Conservation (phyloP, 2,329 filamentous ascomycete species). For the Hymenoscyphus fructigenus region DNA sequence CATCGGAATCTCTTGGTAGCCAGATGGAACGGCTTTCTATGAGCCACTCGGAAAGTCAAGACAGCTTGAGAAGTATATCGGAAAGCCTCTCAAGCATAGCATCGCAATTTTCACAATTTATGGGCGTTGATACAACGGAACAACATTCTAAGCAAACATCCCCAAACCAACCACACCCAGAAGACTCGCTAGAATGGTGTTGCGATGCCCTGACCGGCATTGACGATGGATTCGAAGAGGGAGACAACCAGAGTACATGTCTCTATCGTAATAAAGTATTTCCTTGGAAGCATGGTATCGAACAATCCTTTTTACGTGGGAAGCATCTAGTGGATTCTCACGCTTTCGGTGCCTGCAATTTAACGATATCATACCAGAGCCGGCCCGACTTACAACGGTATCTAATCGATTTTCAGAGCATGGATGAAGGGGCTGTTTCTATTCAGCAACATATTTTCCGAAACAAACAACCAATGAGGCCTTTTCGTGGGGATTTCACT, state of each 20-base stretch:
- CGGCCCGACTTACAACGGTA: not conserved
- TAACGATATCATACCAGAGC: not conserved
- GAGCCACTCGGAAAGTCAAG: not conserved
- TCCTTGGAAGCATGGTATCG: not conserved
- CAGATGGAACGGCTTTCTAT: not conserved
- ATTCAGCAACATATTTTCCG: not conserved
- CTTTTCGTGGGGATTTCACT: not conserved
- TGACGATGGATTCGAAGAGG: not conserved
- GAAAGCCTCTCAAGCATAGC: not conserved
- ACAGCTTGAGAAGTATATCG: not conserved
- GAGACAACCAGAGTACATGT: not conserved
- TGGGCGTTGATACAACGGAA: not conserved
- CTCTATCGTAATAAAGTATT: not conserved
- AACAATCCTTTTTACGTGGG: not conserved
- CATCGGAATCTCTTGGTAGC: not conserved
- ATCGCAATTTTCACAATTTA: not conserved
- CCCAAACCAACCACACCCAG: too few relatives aligned
- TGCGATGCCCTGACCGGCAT: not conserved
- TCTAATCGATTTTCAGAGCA: not conserved
- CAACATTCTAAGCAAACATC: not conserved
- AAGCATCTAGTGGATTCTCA: not conserved
- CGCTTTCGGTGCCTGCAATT: not conserved
- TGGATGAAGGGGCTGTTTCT: not conserved
- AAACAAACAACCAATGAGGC: not conserved
- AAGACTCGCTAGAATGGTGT: not conserved